Percentiles rank a stretch among this genome's conserved stretches.
These are phyloP conservation scores for Talaromyces sp. DNA, from an alignment of 2,329 filamentous ascomycete species.

Conservation along the genomic window DNA sequence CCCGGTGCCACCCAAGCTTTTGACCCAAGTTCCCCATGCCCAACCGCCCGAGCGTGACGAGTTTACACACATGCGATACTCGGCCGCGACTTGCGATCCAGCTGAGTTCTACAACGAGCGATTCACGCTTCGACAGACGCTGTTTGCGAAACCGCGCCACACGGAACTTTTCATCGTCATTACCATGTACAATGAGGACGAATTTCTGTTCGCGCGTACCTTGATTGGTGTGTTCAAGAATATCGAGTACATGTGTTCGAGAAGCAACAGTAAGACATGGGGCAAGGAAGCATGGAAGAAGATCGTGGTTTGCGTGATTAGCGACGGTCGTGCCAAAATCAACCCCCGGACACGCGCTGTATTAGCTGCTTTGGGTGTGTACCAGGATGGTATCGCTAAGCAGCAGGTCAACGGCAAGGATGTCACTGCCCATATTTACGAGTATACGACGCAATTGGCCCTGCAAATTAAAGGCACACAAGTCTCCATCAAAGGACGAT, in stretches of 20 bases:
- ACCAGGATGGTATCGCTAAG: constrained; percentile 97
- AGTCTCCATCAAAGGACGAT: constrained; percentile 76
- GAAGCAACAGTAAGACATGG: constrained; percentile 93
- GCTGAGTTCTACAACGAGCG: constrained; percentile 80
- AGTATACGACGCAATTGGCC: constrained; percentile 58
- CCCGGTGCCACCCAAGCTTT: constrained; percentile 79
- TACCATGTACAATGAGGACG: constrained; percentile 99
- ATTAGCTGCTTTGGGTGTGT: constrained; percentile 88
- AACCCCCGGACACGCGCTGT: constrained; percentile 86
- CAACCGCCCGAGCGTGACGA: constrained; percentile 74
- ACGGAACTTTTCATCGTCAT: constrained; percentile 95
- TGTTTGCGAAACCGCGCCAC: constrained; percentile 87
- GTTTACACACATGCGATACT: constrained; percentile 75
- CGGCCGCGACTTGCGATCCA: constrained; percentile 90
- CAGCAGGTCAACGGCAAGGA: constrained; percentile 96
- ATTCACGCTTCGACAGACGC: constrained; percentile 83
- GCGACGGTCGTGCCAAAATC: constrained; percentile 94
- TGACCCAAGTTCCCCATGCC: constrained; percentile 84
- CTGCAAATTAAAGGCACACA: constrained; percentile 86
- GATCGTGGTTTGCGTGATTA: constrained; percentile 96
- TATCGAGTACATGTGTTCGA: constrained; percentile 94
- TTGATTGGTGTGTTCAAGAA: constrained; percentile 99
- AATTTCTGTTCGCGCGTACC: constrained; percentile 89
- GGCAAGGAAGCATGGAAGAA: constrained; percentile 99
- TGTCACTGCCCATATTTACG: constrained; percentile 96